These are phyloP conservation scores for Pyrus bretschneideri DNA, from an alignment of 306 rosid genomes.

Conservation along the genomic window DNA sequence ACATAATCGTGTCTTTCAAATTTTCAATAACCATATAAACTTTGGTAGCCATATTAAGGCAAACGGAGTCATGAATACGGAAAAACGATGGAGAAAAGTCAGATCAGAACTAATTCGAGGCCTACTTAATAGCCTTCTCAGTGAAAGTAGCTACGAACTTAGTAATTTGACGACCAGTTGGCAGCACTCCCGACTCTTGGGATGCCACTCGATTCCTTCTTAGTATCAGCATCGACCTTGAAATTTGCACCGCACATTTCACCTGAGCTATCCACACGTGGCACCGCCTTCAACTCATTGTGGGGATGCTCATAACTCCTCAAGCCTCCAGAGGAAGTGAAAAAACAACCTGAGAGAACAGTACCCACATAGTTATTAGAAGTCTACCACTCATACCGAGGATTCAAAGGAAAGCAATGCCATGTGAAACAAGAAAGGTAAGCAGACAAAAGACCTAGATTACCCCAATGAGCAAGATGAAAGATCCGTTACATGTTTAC, in stretches of 20 bases:
- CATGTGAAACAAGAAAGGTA: background rate
- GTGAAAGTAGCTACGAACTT: conserved; percentile 24
- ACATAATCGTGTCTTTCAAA: conserved; percentile 20
- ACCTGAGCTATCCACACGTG: conserved; percentile 93
- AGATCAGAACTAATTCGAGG: conserved; percentile 15
- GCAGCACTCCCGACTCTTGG: conserved; percentile 99
- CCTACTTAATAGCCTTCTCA: conserved; percentile 18
- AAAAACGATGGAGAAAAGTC: conserved; percentile 18
- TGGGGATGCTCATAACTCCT: conserved; percentile 92
- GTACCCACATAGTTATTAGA: conserved; percentile 13
- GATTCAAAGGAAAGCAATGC: background rate
- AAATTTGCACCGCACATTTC: conserved; percentile 77
- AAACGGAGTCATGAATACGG: conserved; percentile 18
- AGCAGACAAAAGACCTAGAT: background rate
- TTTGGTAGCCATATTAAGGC: conserved; percentile 13
- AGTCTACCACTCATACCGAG: background rate
- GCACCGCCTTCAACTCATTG: conserved; percentile 83
- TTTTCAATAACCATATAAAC: conserved; percentile 3
- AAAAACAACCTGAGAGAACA: conserved; percentile 65
- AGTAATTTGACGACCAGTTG: conserved; percentile 79
- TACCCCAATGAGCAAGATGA: background rate
- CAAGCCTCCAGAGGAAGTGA: conserved; percentile 79
- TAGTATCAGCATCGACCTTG: conserved; percentile 63
- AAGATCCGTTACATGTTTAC: background rate
- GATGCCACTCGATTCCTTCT: conserved; percentile 77